phyloP scores from a whole-genome alignment of 192 early-diverging fungal genomes.

The Gigaspora rosea region DNA sequence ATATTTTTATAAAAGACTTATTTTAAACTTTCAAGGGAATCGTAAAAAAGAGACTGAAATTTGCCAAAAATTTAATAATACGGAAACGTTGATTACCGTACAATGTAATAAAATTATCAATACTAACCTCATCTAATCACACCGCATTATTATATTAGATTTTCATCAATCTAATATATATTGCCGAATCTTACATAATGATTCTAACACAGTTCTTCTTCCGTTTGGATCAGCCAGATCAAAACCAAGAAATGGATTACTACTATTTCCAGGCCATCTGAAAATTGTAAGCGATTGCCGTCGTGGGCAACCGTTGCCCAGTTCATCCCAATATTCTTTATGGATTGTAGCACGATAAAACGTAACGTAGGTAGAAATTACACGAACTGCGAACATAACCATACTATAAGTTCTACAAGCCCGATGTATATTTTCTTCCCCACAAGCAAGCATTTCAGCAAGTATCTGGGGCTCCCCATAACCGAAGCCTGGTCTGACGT shows the following conservation, averaged over 20 bases:
- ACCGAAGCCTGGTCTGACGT: neutral
- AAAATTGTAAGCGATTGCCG: neutral
- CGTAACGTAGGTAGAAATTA: constrained; percentile 9
- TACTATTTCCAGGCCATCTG: constrained; percentile 3
- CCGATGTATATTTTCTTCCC: constrained; percentile 7
- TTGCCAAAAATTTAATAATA: no score
- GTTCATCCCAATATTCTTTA: constrained; percentile 2
- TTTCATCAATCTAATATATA: neutral
- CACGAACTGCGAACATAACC: neutral
- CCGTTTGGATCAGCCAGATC: constrained; percentile 7
- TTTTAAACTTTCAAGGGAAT: no score
- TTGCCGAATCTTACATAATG: neutral
- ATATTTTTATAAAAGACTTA: no score
- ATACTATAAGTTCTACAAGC: neutral
- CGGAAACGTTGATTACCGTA: no score
- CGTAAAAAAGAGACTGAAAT: no score
- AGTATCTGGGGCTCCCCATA: neutral
- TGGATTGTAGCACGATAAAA: neutral
- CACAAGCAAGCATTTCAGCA: constrained; percentile 20
- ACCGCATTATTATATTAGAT: neutral
- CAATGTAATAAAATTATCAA: no score
- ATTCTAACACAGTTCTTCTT: neutral
- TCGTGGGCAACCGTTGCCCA: neutral
- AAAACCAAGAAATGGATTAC: neutral
- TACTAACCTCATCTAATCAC: neutral